phyloP scores from a whole-genome alignment of 176 grass and related monocot genomes.

The Urochloa ruziziensis region DNA sequence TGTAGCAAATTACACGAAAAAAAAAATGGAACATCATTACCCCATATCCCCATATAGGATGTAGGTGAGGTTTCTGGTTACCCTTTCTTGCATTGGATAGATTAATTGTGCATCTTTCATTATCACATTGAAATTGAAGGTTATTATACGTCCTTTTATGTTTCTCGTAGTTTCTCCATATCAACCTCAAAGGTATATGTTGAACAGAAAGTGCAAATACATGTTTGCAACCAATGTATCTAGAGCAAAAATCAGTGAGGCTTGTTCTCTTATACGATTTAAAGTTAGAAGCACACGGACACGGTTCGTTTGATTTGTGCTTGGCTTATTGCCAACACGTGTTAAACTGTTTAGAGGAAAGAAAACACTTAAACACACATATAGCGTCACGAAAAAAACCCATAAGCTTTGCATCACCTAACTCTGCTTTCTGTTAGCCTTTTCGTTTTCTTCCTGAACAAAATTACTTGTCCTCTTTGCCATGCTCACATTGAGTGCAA shows the following conservation, averaged over 20 bases:
- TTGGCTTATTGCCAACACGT: not conserved
- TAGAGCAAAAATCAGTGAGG: not conserved
- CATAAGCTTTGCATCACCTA: not conserved
- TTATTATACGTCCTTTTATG: not conserved
- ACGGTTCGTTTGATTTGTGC: not conserved
- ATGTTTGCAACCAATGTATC: not conserved
- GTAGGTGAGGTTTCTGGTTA: not conserved
- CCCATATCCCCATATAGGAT: not conserved
- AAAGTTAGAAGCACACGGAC: not conserved
- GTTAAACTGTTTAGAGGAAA: not conserved
- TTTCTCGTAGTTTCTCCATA: not conserved
- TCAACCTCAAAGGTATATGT: not conserved
- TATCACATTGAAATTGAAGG: not conserved
- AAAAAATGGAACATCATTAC: not conserved
- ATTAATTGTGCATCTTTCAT: no score
- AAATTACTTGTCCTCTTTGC: not conserved
- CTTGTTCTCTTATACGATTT: not conserved
- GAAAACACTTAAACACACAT: not conserved
- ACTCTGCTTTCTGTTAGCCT: not conserved
- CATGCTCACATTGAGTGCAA: not conserved
- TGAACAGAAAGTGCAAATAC: conserved; percentile 1
- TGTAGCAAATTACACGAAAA: not conserved
- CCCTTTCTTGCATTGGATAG: not conserved
- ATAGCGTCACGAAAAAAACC: conserved; percentile 1
- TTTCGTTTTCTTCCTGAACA: not conserved